These are phyloP conservation scores for Trichocomaceae sp. DNA, from an alignment of 2,329 filamentous ascomycete genomes.

Conservation along the genomic window DNA sequence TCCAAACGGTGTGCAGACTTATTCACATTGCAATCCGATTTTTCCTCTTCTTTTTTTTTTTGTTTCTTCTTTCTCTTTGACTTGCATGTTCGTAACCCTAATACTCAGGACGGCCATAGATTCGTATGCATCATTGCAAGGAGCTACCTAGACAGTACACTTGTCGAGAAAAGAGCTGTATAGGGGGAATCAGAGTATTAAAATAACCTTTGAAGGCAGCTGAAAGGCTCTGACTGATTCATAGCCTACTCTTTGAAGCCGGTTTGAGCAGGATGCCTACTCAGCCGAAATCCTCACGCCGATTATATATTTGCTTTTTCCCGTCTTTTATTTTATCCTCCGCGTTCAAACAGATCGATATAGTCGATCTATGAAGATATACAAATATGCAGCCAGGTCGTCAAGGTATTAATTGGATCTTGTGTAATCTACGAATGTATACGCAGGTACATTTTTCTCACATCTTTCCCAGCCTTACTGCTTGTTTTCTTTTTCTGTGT, in stretches of 20 bases:
- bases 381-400: not conserved
- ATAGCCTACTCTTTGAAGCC: slow-evolving; percentile 1
- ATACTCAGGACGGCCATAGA: not conserved
- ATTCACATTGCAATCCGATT: not conserved
- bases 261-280: not conserved
- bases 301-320: slow-evolving; percentile 7
- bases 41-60: not conserved
- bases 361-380: not conserved
- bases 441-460: slow-evolving; percentile 5
- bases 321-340: not conserved
- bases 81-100: not conserved
- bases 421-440: not conserved
- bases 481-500: slow-evolving; percentile 1
- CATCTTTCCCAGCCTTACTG: not conserved
- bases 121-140: not conserved
- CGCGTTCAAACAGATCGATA: no score
- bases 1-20: not conserved
- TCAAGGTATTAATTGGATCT: not conserved
- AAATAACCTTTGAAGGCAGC: not conserved
- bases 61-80: no score
- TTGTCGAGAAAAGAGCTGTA: not conserved
- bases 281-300: not conserved
- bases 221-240: not conserved
- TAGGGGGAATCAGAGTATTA: not conserved
- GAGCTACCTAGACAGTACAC: no score